Evolutionary conservation across 2,329 filamentous ascomycete species (phyloP).

Genomic region (Seiridium unicorne): DNA sequence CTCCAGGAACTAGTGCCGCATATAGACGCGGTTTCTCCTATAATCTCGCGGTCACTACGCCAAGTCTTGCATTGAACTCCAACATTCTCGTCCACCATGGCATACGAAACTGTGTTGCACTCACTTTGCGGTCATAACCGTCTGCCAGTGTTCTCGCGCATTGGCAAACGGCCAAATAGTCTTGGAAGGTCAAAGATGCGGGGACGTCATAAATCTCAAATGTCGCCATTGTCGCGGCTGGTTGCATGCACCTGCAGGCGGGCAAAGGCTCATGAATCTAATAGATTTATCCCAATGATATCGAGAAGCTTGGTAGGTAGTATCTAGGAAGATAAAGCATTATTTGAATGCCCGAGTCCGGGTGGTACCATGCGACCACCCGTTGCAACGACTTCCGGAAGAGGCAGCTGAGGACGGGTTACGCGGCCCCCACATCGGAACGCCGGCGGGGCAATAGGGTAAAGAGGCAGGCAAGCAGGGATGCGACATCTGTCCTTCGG

Average conservation of each 20-base stretch:
- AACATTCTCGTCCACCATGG: no score
- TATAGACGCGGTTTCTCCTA: not conserved
- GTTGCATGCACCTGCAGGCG: not conserved
- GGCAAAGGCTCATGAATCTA: not conserved
- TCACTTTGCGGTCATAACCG: slow-evolving; percentile 6
- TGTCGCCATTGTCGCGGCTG: not conserved
- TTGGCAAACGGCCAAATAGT: slow-evolving; percentile 1
- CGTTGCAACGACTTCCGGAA: not conserved
- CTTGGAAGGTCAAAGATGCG: not conserved
- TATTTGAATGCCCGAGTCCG: no score
- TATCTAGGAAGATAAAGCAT: not conserved
- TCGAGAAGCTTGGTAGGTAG: not conserved
- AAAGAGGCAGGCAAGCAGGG: no score
- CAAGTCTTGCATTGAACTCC: not conserved
- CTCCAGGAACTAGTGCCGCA: not conserved
- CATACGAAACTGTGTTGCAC: not conserved
- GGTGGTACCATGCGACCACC: not conserved
- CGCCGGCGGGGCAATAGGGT: not conserved
- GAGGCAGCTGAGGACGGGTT: not conserved
- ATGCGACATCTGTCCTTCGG: no score
- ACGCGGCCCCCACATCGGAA: not conserved
- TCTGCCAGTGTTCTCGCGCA: not conserved
- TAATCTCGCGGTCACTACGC: not conserved
- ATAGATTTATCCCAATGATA: not conserved
- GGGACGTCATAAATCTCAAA: slow-evolving; percentile 5